Evolutionary conservation across 768 basidiomycete species (phyloP), one percentile per base, ranked within the genome.

Genomic region (Leccinellum luteum): DNA sequence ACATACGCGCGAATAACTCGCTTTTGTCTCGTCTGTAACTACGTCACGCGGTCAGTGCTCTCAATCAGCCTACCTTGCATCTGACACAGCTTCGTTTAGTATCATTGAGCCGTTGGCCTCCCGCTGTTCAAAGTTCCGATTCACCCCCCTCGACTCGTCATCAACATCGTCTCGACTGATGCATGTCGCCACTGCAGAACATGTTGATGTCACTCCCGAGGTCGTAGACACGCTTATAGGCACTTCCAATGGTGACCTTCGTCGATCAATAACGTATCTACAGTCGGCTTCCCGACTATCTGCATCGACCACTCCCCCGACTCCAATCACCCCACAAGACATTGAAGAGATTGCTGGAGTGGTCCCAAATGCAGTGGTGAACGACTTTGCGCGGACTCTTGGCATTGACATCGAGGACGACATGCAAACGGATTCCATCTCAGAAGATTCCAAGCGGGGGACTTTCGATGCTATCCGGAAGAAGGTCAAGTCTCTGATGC

Each of bases 61-160:
- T 44, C 23, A 47, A n/a, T 23, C n/a, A 4, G 7, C 31, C 23
- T 28, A 55, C 50, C 49, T 41, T 12, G 23, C 38, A 28, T 34
- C 43, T 55, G 23, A 60, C 48, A 58, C 8, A 5, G 45, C 15
- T 2, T 51, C 45, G 48, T 32, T 43, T 62, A 99, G 96, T 63
- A 99, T 99, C 59, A 99, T 99, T 55, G 97, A 99, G 69, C 97
- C 97, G 1, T 82, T 99, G 25, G 93, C 97, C 21, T 98, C 95
- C n/a, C 88, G 97, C 53, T 99, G 97, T 74, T 96, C 94, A 48
- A 99, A 99, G 76, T 99, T 99, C 75, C 89, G 97, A 41, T 99
- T 99, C 76, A 93, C 91, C 12, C 92, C 97, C 2, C 81, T 99
- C 25, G 94, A 95, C 69, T 75, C 85, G 15, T 71, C 77, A 14